Evolutionary conservation across 225 moss, liverwort and hornwort genomes (phyloP).

Genomic region (Ulota crispa): DNA sequence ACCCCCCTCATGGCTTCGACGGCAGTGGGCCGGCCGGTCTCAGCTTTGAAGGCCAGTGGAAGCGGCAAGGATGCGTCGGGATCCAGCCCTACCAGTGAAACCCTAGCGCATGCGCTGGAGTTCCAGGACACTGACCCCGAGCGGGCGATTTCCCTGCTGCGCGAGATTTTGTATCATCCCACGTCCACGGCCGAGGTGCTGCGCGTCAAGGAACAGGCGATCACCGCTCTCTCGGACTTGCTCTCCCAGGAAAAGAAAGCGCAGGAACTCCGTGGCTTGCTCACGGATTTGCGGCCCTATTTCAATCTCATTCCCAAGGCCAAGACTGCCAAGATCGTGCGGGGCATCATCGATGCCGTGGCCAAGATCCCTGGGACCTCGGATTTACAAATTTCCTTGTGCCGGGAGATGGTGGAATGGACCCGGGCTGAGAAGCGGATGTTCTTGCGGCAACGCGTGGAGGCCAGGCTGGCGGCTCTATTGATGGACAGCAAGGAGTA

Average conservation of each 20-base stretch:
- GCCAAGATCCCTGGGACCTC: slow-evolving; percentile 93
- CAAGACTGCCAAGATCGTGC: slow-evolving; percentile 90
- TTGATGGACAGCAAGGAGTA: slow-evolving; percentile 94
- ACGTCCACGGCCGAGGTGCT: slow-evolving; percentile 69
- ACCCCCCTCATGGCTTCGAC: slow-evolving; percentile 41
- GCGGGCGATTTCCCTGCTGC: slow-evolving; percentile 57
- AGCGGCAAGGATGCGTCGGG: slow-evolving; percentile 30
- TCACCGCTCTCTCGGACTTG: slow-evolving; percentile 73
- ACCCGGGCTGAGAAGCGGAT: slow-evolving; percentile 87
- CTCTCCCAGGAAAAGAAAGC: slow-evolving; percentile 77
- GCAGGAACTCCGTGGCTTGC: slow-evolving; percentile 75
- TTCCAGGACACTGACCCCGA: slow-evolving; percentile 50
- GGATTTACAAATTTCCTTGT: slow-evolving; percentile 85
- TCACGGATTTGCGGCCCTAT: slow-evolving; percentile 77
- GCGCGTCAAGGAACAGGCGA: slow-evolving; percentile 83
- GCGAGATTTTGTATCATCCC: slow-evolving; percentile 73
- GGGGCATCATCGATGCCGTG: slow-evolving; percentile 88
- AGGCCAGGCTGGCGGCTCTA: slow-evolving; percentile 78
- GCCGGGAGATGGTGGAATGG: slow-evolving; percentile 96
- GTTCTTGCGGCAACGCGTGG: slow-evolving; percentile 84
- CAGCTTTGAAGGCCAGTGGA: slow-evolving; percentile 36
- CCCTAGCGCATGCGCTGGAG: slow-evolving; percentile 58
- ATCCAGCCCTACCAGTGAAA: slow-evolving; percentile 48
- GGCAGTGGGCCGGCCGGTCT: slow-evolving; percentile 51
- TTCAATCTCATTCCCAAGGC: slow-evolving; percentile 86